Base-by-base conservation (phyloP, 306 rosid species). In the Argentina anserina region DNA sequence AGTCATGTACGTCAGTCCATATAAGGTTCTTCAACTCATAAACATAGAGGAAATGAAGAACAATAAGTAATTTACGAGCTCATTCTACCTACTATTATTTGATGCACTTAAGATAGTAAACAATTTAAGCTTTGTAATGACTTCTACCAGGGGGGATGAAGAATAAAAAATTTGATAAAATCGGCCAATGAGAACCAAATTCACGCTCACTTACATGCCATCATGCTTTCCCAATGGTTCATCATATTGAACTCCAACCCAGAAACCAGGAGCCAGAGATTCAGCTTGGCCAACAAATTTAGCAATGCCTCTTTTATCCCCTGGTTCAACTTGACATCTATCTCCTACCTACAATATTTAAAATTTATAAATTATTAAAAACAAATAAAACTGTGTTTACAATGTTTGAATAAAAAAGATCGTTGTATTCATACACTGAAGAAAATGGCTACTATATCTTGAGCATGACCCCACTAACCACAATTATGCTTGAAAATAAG, bases 141-240 rank as follows among this genome's bases (percentile, higher is more conserved):
- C 34, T 58, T 58, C 6, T 28, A 3, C 53, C 17, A 33, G 40
- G 63, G 53, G 17, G 55, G 65, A 29, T 31, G 46, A 73, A 50
- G 69, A 61, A 66, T 49, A 39, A 70, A 50, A 34, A 26, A 43
- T n/a, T 17, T 15, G 9, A 43, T 28, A 67, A 0, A 43, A 67
- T 28, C 14, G 70, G 37, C 37, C 9, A 3, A 45, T 1, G 2
- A 65, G 49, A 52, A 53, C 59, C 25, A n/a, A 2, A 43, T 28
- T 29, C 74, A 0, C 2, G 0, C 21, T 21, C 14, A 67, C 96
- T 90, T 84, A 93, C 98, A 78, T 76, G 93, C 98, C 98, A 81
- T 93, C 98, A 45, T 93, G 91, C 77, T 90, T 93, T 73, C 98
- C 98, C 88, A 90, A 76, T 28, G 98, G 98, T 87, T 93, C 98